Percentiles rank a stretch among this genome's conserved stretches.
Conservation (phyloP, 2,329 filamentous ascomycete species). For the Ascochyta clinopodiicola region DNA sequence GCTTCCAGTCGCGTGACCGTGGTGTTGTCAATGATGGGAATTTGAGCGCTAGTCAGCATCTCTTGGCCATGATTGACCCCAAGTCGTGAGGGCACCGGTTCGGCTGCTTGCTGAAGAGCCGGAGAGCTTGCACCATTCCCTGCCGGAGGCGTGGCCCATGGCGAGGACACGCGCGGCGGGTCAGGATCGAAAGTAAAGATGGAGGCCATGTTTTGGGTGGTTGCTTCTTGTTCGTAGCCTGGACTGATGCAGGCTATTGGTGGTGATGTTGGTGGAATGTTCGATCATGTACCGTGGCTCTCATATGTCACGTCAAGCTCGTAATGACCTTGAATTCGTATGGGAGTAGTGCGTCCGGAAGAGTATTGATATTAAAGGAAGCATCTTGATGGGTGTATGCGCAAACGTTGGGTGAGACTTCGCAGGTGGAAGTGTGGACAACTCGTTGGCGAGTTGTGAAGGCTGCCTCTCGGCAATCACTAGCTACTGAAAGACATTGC, state of each 20-base stretch:
- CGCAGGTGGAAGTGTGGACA: slow-evolving; percentile 24
- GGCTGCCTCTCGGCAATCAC: slow-evolving; percentile 35
- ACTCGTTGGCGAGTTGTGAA: slow-evolving; percentile 29
- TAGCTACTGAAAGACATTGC: slow-evolving; percentile 21
- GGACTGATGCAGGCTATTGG: not conserved
- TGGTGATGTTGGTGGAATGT: not conserved
- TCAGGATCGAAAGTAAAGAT: slow-evolving; percentile 95
- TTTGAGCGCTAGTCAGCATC: slow-evolving; percentile 4
- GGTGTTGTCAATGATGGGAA: slow-evolving; percentile 34
- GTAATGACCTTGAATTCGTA: slow-evolving; percentile 59
- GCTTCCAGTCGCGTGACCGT: slow-evolving; percentile 77
- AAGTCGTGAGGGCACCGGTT: slow-evolving; percentile 21
- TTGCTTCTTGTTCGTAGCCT: not conserved
- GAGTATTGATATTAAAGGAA: slow-evolving; percentile 54
- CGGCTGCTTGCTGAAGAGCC: slow-evolving; percentile 25
- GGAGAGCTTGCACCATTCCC: slow-evolving; percentile 24
- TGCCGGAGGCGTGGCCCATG: slow-evolving; percentile 74
- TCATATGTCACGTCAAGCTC: slow-evolving; percentile 19
- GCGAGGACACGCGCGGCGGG: slow-evolving; percentile 85
- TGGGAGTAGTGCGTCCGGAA: slow-evolving; percentile 59
- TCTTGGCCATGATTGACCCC: slow-evolving; percentile 10
- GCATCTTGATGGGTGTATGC: slow-evolving; percentile 55
- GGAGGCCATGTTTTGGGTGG: slow-evolving; percentile 73
- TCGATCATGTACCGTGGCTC: slow-evolving; percentile 10
- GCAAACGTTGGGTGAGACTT: slow-evolving; percentile 33